Base-by-base conservation (phyloP, 345 rosid species). In the Bruguiera sexangula region DNA sequence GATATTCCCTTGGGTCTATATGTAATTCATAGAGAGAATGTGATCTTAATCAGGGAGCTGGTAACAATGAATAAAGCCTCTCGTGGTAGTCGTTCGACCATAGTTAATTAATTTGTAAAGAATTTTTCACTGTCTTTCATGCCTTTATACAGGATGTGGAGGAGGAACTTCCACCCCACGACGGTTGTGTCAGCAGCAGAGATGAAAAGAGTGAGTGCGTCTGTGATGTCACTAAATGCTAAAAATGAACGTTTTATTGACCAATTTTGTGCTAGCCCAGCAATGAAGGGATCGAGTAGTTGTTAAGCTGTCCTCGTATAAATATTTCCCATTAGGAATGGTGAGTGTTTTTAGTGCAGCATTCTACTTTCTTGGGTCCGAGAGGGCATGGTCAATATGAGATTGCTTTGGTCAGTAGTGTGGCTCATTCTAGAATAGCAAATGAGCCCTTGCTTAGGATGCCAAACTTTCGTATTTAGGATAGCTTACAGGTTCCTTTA, bases 21-120 rank as follows among this genome's bases (percentile, higher is more conserved):
- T 73, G 86, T 93, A 62, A 89, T 90, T 68, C 96, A 96, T 56
- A 91, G 95, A 36, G 96, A 93, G 83, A 93, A 93, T 85, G 96
- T 93, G 69, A 96, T 90, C 71, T 81, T 90, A 63, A 87, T 93
- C 62, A 96, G 98, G 36, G 96, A 93, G 75, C 84, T 91, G 89
- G 96, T 93, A 86, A 63, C 82, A 53, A 7, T 22, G 32, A 31
- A 52, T 52, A 52, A 20, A 18, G 21, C 21, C 21, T 52, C 55
- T 52, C 20, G 56, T 52, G 19, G 21, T 52, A 21, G 19, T 20
- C 8, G 19, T 46, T 67, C 21, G 27, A 57, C 0, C 52, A 15
- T 29, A 70, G 52, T 53, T 46, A 24, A 16, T 55, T 34, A 27
- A 8, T 72, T n/a, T 26, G 10, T 56, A 8, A 57, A 68, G 37